These are phyloP conservation scores for Porphyrellus cyaneotinctus DNA, from an alignment of 768 basidiomycete genomes.

Conservation along the genomic window DNA sequence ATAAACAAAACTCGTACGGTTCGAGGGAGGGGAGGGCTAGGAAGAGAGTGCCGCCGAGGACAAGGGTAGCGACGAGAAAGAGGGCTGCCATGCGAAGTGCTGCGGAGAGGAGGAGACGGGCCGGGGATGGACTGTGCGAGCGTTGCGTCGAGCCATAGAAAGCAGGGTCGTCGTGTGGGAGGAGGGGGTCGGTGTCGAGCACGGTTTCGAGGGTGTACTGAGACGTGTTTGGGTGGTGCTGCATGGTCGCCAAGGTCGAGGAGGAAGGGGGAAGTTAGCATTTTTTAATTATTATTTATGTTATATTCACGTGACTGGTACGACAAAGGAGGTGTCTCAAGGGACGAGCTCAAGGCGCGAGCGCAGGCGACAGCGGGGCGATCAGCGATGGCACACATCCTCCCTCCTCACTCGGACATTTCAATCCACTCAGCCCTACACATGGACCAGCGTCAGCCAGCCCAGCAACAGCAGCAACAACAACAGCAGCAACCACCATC, in stretches of 20 bases:
- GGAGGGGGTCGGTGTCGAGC: constrained; percentile 30
- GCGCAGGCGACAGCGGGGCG: constrained; percentile 10
- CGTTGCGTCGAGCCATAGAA: constrained; percentile 51
- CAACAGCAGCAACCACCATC: constrained; percentile 17
- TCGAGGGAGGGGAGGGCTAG: constrained; percentile 76
- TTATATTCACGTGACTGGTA: constrained; percentile 15
- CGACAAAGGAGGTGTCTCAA: constrained; percentile 22
- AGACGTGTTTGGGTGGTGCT: constrained; percentile 37
- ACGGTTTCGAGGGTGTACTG: constrained; percentile 67
- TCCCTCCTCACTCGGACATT: constrained; percentile 44
- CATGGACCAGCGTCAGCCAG: constrained; percentile 61
- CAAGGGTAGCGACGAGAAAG: constrained; percentile 61
- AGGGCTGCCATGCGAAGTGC: constrained; percentile 80
- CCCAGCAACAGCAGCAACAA: constrained; percentile 32
- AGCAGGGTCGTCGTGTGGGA: constrained; percentile 30
- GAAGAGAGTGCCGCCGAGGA: constrained; percentile 78
- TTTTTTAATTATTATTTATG: neutral
- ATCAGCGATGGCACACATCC: constrained; percentile 44
- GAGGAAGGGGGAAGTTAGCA: neutral
- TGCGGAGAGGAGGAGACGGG: constrained; percentile 70
- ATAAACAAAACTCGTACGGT: constrained; percentile 47
- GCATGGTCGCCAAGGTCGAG: constrained; percentile 3
- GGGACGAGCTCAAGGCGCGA: neutral
- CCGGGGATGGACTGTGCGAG: constrained; percentile 36
- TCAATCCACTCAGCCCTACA: constrained; percentile 60